These are phyloP conservation scores for Cadophora malorum DNA, from an alignment of 2,329 filamentous ascomycete genomes.

Conservation along the genomic window DNA sequence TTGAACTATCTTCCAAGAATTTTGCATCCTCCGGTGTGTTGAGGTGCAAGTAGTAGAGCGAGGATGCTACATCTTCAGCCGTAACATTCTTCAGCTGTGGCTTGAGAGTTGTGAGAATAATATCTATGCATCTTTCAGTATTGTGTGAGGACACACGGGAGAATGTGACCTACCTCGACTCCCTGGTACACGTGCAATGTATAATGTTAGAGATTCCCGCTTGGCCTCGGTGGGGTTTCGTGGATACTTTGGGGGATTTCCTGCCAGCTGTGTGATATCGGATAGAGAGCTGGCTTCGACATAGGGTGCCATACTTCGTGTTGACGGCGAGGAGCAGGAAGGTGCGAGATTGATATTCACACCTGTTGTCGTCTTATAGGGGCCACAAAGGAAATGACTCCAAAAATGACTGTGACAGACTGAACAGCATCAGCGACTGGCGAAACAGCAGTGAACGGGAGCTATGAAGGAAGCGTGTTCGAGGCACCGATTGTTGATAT, in stretches of 20 bases:
- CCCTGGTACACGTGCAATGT: conserved; percentile 92
- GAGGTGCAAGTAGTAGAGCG: conserved; percentile 90
- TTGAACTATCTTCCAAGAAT: conserved; percentile 43
- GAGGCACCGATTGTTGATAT: not conserved
- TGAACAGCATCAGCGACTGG: not conserved
- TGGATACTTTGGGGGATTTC: conserved; percentile 86
- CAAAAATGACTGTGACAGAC: conserved; percentile 2
- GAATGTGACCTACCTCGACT: conserved; percentile 71
- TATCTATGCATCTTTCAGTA: conserved; percentile 34
- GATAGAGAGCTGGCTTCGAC: conserved; percentile 86
- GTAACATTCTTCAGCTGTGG: conserved; percentile 89
- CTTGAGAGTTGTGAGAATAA: conserved; percentile 79
- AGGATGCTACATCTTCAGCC: conserved; percentile 82
- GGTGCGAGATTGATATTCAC: not conserved
- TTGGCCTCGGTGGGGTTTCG: conserved; percentile 73
- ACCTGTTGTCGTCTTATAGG: not conserved
- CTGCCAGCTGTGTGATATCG: conserved; percentile 78
- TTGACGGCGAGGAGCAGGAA: not conserved
- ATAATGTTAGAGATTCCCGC: conserved; percentile 78
- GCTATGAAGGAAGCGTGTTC: not conserved
- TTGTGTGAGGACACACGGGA: conserved; percentile 3
- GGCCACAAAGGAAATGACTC: conserved; percentile 3
- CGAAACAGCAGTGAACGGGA: not conserved
- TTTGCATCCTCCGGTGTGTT: conserved; percentile 64
- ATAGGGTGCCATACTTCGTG: conserved; percentile 26